These are phyloP conservation scores for Yamadazyma sp. DNA, from an alignment of 805 yeast genomes.

Conservation along the genomic window DNA sequence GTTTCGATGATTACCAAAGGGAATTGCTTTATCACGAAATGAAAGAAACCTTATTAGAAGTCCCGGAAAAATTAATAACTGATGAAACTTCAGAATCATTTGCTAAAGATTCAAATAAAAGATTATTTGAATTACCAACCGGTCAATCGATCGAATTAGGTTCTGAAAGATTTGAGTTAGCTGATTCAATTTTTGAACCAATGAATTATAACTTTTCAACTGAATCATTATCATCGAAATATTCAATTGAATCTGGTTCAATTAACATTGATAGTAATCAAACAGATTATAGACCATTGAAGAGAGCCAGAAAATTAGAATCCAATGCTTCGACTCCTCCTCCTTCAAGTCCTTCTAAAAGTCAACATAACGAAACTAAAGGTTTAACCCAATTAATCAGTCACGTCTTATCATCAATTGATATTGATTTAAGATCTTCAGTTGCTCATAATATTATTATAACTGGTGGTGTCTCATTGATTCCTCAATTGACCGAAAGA, in stretches of 20 bases:
- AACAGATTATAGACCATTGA: slow-evolving; percentile 71
- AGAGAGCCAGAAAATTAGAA: slow-evolving; percentile 51
- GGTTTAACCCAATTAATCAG: slow-evolving; percentile 63
- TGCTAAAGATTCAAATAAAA: slow-evolving; percentile 17
- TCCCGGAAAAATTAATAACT: slow-evolving; percentile 40
- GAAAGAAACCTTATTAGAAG: slow-evolving; percentile 67
- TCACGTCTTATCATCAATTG: slow-evolving; percentile 55
- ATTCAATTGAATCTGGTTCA: slow-evolving; percentile 51
- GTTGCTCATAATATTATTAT: slow-evolving; percentile 85
- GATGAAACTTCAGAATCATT: slow-evolving; percentile 18
- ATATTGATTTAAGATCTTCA: slow-evolving; percentile 80
- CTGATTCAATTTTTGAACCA: slow-evolving; percentile 75
- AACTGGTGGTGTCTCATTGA: slow-evolving; percentile 78
- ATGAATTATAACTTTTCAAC: slow-evolving; percentile 34
- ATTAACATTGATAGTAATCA: slow-evolving; percentile 41
- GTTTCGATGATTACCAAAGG: slow-evolving; percentile 56
- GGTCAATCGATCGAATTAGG: slow-evolving; percentile 66
- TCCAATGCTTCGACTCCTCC: slow-evolving; percentile 29
- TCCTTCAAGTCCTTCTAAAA: slow-evolving; percentile 11
- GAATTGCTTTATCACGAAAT: slow-evolving; percentile 63
- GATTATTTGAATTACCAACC: slow-evolving; percentile 72
- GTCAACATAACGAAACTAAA: slow-evolving; percentile 16
- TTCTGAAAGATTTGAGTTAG: slow-evolving; percentile 57
- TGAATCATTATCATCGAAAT: slow-evolving; percentile 20
- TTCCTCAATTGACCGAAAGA: slow-evolving; percentile 80